Conservation (phyloP, 345 rosid genomes). For the Euphorbia pulcherrima region DNA sequence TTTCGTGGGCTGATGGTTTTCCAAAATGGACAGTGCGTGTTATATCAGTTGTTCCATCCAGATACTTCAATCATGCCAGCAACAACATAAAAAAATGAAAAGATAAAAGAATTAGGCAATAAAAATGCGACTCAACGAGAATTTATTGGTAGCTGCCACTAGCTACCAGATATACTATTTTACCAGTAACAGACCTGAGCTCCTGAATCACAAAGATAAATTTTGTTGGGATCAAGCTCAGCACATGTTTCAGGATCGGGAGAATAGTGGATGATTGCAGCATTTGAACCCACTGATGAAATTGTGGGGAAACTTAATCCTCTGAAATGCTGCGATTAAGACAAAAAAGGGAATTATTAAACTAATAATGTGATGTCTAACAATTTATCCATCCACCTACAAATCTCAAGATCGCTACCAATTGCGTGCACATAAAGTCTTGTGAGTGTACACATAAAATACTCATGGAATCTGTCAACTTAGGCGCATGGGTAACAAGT, state of each 20-base stretch:
- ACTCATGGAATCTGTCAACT: constrained; percentile 1
- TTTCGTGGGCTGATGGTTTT: constrained; percentile 83
- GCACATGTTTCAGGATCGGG: constrained; percentile 75
- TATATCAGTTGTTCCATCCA: constrained; percentile 95
- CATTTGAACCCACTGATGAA: constrained; percentile 93
- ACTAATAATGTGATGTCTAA: constrained; percentile 3
- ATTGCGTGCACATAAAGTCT: background rate
- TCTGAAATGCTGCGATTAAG: constrained; percentile 69
- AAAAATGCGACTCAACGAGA: background rate
- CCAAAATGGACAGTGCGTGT: constrained; percentile 97
- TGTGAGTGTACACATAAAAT: no score
- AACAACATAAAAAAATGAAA: constrained; percentile 14
- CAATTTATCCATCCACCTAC: background rate
- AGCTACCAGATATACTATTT: constrained; percentile 5
- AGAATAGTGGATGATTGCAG: constrained; percentile 82
- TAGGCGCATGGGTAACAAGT: background rate
- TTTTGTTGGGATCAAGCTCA: constrained; percentile 73
- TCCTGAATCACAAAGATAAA: constrained; percentile 93
- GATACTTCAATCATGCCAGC: constrained; percentile 53
- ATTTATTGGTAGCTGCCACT: background rate
- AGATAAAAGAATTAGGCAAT: constrained; percentile 6
- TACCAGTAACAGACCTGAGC: constrained; percentile 63
- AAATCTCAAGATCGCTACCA: background rate
- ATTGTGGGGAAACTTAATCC: constrained; percentile 96
- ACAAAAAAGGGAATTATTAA: background rate